phyloP scores from a whole-genome alignment of 352 stramenopile genomes.

The Phytophthora kernoviae region DNA sequence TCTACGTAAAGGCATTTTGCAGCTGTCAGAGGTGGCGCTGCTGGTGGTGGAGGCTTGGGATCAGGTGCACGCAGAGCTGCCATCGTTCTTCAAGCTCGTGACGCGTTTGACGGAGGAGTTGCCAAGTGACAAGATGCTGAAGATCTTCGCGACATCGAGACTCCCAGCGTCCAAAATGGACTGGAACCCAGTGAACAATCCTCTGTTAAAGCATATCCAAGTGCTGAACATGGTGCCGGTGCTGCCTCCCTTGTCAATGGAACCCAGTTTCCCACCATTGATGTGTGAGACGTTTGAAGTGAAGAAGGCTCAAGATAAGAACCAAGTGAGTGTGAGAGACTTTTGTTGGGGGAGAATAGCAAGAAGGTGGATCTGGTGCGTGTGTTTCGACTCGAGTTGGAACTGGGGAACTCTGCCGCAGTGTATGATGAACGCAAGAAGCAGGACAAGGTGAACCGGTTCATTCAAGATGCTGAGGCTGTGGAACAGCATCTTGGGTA shows the following conservation, averaged over 20 bases:
- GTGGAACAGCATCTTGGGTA: constrained; percentile 67
- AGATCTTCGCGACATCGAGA: constrained; percentile 66
- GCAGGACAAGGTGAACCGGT: constrained; percentile 72
- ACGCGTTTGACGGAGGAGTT: constrained; percentile 17
- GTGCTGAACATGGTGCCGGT: constrained; percentile 69
- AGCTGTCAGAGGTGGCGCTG: constrained; percentile 39
- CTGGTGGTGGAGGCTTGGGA: constrained; percentile 74
- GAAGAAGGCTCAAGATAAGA: not conserved
- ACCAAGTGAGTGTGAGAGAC: constrained; percentile 44
- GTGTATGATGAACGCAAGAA: constrained; percentile 78
- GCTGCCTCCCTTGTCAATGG: constrained; percentile 21
- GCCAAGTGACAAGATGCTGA: constrained; percentile 11
- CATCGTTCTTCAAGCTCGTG: constrained; percentile 62
- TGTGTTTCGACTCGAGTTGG: constrained; percentile 62
- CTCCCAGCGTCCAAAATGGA: constrained; percentile 59
- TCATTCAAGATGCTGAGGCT: constrained; percentile 68
- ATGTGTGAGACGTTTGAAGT: constrained; percentile 58
- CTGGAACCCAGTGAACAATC: constrained; percentile 47
- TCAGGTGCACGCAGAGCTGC: constrained; percentile 60
- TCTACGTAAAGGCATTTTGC: constrained; percentile 37
- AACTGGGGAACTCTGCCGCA: constrained; percentile 73
- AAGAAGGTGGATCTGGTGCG: constrained; percentile 74
- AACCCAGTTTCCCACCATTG: constrained; percentile 43
- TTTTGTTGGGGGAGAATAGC: constrained; percentile 73
- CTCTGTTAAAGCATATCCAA: constrained; percentile 65